phyloP scores from a whole-genome alignment of 192 early-diverging fungal genomes.

The Coemansia sp. region DNA sequence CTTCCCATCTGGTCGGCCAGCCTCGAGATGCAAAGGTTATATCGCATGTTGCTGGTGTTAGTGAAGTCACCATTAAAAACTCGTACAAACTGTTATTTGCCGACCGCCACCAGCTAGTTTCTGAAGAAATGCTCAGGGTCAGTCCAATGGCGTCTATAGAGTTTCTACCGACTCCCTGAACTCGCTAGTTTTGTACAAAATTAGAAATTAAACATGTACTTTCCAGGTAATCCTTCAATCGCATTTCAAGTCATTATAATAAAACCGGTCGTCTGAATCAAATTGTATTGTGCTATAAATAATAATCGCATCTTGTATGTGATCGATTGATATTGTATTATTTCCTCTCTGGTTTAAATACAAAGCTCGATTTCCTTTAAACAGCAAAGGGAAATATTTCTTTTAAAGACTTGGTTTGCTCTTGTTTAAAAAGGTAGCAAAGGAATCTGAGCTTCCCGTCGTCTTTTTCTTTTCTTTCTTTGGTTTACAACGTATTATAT shows the following conservation, averaged over 20 bases:
- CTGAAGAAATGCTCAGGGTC: conserved; percentile 18
- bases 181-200: neutral
- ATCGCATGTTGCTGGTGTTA: conserved; percentile 82
- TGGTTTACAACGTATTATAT: neutral
- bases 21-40: conserved; percentile 74
- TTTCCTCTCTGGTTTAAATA: too few relatives aligned
- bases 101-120: conserved; percentile 58
- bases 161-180: conserved; percentile 26
- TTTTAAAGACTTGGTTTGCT: too few relatives aligned
- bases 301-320: too few relatives aligned
- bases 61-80: conserved; percentile 91
- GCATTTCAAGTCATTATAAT: too few relatives aligned
- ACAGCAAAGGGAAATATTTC: too few relatives aligned
- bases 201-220: neutral
- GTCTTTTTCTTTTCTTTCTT: neutral
- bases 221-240: conserved; percentile 3
- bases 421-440: too few relatives aligned
- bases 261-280: too few relatives aligned
- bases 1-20: conserved; percentile 66
- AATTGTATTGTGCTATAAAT: too few relatives aligned
- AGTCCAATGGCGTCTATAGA: conserved; percentile 21
- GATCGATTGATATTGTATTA: too few relatives aligned
- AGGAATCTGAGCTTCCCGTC: neutral
- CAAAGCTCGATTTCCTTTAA: too few relatives aligned
- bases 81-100: conserved; percentile 71